phyloP scores from a whole-genome alignment of 148 eudicot genomes.

The Rhododendron williamsianum region DNA sequence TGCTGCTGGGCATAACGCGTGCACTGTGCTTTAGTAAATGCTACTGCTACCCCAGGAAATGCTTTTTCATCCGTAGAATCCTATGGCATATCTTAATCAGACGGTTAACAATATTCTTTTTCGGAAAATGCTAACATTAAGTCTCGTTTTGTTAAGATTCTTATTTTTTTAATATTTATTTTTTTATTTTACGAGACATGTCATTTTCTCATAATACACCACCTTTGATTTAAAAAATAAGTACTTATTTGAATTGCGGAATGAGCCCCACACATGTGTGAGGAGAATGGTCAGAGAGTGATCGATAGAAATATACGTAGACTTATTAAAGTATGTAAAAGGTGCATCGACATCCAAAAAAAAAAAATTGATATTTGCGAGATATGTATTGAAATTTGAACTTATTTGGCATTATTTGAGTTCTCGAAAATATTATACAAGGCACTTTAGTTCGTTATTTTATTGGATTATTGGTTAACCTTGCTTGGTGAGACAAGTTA shows the following conservation, averaged over 20 bases:
- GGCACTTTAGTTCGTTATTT: not conserved
- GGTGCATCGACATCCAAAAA: not conserved
- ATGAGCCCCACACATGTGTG: no score
- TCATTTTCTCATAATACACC: no score
- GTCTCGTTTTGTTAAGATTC: no score
- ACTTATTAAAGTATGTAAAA: no score
- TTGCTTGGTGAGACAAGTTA: not conserved
- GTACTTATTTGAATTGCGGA: no score
- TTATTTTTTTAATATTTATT: no score
- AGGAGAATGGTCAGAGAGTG: no score
- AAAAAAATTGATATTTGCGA: not conserved
- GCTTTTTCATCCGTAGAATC: not conserved
- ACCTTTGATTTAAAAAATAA: no score
- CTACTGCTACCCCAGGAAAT: not conserved
- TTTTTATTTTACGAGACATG: no score
- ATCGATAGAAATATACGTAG: no score
- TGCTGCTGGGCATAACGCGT: not conserved
- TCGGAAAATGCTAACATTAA: no score
- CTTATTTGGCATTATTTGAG: not conserved
- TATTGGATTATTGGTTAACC: not conserved
- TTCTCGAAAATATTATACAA: not conserved
- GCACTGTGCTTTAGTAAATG: not conserved
- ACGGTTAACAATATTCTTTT: not conserved
- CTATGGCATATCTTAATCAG: not conserved
- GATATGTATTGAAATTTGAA: no score